phyloP scores from a whole-genome alignment of 2,329 filamentous ascomycete genomes.

The Penicillium glabrum region DNA sequence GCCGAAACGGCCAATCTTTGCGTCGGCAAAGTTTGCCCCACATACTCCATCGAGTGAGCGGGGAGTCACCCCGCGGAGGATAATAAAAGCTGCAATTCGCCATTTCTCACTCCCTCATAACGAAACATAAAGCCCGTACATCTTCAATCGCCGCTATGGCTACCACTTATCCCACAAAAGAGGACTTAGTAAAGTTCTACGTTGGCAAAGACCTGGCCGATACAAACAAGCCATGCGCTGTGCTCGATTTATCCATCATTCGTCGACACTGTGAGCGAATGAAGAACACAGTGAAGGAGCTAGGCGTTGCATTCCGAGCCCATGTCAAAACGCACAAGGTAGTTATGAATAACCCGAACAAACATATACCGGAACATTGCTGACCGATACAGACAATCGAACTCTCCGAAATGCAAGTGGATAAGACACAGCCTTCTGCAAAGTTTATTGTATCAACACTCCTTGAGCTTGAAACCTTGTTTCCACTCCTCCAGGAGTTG shows the following conservation, averaged over 20 bases:
- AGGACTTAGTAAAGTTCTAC: constrained; percentile 37
- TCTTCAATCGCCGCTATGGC: background rate
- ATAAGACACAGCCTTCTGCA: constrained; percentile 51
- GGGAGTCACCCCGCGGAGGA: no score
- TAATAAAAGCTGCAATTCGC: background rate
- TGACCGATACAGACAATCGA: constrained; percentile 58
- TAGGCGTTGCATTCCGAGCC: constrained; percentile 68
- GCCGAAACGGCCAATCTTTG: no score
- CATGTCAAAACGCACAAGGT: constrained; percentile 87
- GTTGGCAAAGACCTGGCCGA: constrained; percentile 61
- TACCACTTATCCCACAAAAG: constrained; percentile 8
- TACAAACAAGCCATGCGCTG: constrained; percentile 64
- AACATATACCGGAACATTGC: background rate
- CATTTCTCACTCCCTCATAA: background rate
- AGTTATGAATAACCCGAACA: constrained; percentile 4
- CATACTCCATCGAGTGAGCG: no score
- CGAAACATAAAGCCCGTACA: background rate
- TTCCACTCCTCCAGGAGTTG: constrained; percentile 61
- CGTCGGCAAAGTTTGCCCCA: no score
- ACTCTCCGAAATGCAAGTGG: constrained; percentile 69
- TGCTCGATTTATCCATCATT: constrained; percentile 68
- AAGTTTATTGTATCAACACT: constrained; percentile 73
- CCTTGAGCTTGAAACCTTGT: constrained; percentile 68
- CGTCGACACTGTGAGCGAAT: constrained; percentile 69
- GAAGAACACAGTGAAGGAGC: constrained; percentile 60